These are phyloP conservation scores for Laetiporus sulphureus DNA, from an alignment of 1,284 basidiomycete species.

Conservation along the genomic window DNA sequence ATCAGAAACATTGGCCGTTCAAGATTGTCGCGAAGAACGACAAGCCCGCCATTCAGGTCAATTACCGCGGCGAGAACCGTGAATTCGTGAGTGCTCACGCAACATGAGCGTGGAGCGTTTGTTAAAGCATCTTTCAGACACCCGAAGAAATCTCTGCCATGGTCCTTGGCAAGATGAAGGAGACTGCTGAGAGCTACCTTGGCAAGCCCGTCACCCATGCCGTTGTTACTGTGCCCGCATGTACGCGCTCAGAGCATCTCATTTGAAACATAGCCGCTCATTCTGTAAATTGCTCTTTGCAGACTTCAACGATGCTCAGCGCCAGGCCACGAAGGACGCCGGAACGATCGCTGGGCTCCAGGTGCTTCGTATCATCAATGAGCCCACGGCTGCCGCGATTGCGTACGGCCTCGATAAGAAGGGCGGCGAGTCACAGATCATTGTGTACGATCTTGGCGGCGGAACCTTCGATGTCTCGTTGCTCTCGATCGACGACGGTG, in stretches of 20 bases:
- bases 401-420: conserved; percentile 99
- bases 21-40: conserved; percentile 72
- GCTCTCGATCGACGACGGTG: conserved; percentile 94
- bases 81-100: conserved; percentile 57
- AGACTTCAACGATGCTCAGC: conserved; percentile 99
- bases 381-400: conserved; percentile 96
- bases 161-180: conserved; percentile 98
- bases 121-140: conserved; percentile 35
- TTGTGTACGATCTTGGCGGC: conserved; percentile 90
- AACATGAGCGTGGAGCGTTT: background rate
- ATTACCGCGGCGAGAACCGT: conserved; percentile 82
- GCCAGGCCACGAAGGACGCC: conserved; percentile 98
- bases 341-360: conserved; percentile 95
- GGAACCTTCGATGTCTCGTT: conserved; percentile 91
- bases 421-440: conserved; percentile 82
- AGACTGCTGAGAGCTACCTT: conserved; percentile 97
- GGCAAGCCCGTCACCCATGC: conserved; percentile 96
- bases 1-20: conserved; percentile 90
- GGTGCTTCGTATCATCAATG: conserved; percentile 98
- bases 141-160: conserved; percentile 92
- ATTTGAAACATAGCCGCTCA: background rate
- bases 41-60: conserved; percentile 84
- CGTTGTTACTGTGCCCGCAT: conserved; percentile 97
- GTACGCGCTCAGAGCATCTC: background rate
- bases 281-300: background rate